A percentile compares a stretch with the other conserved stretches of the same genome.
Evolutionary conservation across 2,329 filamentous ascomycete genomes (phyloP).

Genomic region (Lachnum nothofagi): DNA sequence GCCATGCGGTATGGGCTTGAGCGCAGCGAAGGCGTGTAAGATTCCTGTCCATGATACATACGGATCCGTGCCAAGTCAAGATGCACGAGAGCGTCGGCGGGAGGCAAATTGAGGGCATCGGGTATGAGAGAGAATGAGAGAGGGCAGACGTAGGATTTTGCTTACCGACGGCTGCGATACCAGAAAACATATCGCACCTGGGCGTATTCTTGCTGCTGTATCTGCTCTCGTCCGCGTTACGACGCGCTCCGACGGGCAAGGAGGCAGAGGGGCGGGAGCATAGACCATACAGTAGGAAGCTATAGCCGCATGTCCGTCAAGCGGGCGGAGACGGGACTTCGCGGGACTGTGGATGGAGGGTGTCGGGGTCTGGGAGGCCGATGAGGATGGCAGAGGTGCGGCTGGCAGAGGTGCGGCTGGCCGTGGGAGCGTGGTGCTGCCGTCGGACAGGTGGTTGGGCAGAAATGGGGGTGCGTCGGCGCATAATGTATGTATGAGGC

Average conservation of each 20-base stretch:
- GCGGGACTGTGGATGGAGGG: background rate
- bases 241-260: background rate
- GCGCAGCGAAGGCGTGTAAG: background rate
- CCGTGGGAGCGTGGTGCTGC: too few relatives aligned
- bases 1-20: conserved; percentile 2
- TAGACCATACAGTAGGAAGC: background rate
- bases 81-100: too few relatives aligned
- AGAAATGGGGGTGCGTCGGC: too few relatives aligned
- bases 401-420: too few relatives aligned
- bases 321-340: background rate
- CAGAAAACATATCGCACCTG: conserved; percentile 4
- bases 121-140: background rate
- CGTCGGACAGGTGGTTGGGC: too few relatives aligned
- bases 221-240: background rate
- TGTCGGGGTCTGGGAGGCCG: background rate
- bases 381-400: too few relatives aligned
- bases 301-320: background rate
- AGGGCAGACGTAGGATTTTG: background rate
- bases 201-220: too few relatives aligned
- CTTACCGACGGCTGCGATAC: conserved; percentile 1
- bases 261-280: background rate
- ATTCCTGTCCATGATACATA: too few relatives aligned
- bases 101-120: background rate
- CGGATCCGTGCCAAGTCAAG: background rate
- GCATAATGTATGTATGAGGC: too few relatives aligned